These are phyloP conservation scores for Trichothecium sympodiale DNA, from an alignment of 2,329 filamentous ascomycete species.

Conservation along the genomic window DNA sequence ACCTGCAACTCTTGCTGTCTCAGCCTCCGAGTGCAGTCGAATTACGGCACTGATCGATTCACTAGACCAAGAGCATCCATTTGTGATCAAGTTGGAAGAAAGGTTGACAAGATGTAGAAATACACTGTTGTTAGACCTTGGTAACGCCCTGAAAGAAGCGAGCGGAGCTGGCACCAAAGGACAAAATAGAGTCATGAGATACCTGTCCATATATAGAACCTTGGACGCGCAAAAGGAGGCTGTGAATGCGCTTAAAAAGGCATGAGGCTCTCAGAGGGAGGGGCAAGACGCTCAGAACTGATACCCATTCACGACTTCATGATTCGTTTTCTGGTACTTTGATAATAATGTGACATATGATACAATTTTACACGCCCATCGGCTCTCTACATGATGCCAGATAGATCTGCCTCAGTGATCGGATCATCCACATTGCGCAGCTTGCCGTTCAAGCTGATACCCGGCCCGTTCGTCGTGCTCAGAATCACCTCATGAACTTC, in stretches of 20 bases:
- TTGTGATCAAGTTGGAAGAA: slow-evolving; percentile 40
- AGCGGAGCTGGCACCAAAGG: slow-evolving; percentile 30
- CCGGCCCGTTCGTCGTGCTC: slow-evolving; percentile 78
- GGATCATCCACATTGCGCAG: slow-evolving; percentile 53
- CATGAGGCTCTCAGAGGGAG: slow-evolving; percentile 11
- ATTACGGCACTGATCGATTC: slow-evolving; percentile 29
- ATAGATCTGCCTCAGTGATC: slow-evolving; percentile 40
- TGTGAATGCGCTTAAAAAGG: slow-evolving; percentile 33
- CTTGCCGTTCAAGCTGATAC: slow-evolving; percentile 74
- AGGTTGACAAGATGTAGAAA: slow-evolving; percentile 41
- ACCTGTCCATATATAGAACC: slow-evolving; percentile 40
- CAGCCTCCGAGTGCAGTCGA: slow-evolving; percentile 34
- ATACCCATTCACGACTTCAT: slow-evolving; percentile 1
- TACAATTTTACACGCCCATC: slow-evolving; percentile 22
- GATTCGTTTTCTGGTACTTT: slow-evolving; percentile 10
- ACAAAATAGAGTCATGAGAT: slow-evolving; percentile 35
- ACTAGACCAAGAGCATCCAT: slow-evolving; percentile 35
- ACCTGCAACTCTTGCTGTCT: slow-evolving; percentile 30
- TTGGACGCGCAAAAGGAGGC: slow-evolving; percentile 42
- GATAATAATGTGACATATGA: slow-evolving; percentile 20
- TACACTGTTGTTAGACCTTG: slow-evolving; percentile 44
- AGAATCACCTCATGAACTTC: slow-evolving; percentile 56
- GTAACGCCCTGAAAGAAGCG: slow-evolving; percentile 34
- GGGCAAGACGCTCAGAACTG: not conserved
- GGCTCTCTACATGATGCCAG: slow-evolving; percentile 38